These are phyloP conservation scores for Suhomyces bribrorum DNA, from an alignment of 1,139 yeast genomes.

Conservation along the genomic window DNA sequence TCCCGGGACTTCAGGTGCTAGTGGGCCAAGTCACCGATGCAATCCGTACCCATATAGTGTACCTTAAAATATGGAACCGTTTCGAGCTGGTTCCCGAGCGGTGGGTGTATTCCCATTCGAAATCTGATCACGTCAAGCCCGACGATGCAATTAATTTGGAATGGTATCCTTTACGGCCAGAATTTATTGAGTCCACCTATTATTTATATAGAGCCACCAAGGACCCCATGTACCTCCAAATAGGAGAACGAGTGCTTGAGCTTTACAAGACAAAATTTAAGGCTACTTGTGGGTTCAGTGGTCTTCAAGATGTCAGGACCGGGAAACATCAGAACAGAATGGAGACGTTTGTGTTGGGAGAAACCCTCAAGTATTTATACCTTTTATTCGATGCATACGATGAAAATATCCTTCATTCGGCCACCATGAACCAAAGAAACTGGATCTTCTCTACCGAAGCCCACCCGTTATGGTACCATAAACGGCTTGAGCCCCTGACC, in stretches of 20 bases:
- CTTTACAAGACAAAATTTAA: conserved; percentile 55
- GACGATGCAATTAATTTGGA: conserved; percentile 55
- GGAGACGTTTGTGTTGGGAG: conserved; percentile 91
- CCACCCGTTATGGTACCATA: conserved; percentile 76
- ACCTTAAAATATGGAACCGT: conserved; percentile 74
- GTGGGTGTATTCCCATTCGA: conserved; percentile 53
- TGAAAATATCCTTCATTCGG: conserved; percentile 46
- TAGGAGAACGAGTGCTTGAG: conserved; percentile 65
- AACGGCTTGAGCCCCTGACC: conserved; percentile 19
- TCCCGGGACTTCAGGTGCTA: conserved; percentile 81
- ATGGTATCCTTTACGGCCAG: conserved; percentile 94
- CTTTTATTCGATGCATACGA: conserved; percentile 72
- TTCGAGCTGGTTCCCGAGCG: conserved; percentile 87
- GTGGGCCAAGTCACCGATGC: conserved; percentile 77
- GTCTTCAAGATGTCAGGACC: conserved; percentile 65
- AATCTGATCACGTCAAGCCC: conserved; percentile 9
- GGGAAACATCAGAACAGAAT: conserved; percentile 73
- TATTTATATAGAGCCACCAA: conserved; percentile 79
- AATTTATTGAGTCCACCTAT: conserved; percentile 85
- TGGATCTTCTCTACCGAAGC: conserved; percentile 90
- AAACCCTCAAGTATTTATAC: conserved; percentile 81
- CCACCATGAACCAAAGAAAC: conserved; percentile 44
- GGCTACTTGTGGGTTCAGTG: conserved; percentile 80
- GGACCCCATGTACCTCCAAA: conserved; percentile 79
- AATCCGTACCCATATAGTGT: conserved; percentile 60